phyloP scores from a whole-genome alignment of 2,329 filamentous ascomycete genomes.

The Pseudogymnoascus sp. region DNA sequence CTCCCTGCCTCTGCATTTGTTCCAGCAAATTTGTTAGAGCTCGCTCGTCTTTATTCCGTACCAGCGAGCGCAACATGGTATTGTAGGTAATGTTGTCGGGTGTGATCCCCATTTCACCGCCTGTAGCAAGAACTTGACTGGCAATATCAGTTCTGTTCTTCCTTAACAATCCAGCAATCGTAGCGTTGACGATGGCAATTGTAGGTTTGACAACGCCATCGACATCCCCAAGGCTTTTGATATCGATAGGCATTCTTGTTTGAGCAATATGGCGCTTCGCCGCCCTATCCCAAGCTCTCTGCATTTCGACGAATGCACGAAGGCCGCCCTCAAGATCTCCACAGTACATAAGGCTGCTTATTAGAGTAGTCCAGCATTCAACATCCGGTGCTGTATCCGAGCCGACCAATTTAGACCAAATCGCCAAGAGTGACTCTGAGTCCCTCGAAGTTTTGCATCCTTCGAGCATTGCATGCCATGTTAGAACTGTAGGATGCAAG shows the following conservation, averaged over 20 bases:
- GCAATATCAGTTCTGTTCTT: constrained; percentile 42
- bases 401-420: constrained; percentile 58
- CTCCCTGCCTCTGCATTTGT: constrained; percentile 48
- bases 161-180: constrained; percentile 54
- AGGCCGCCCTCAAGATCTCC: constrained; percentile 50
- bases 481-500: constrained; percentile 51
- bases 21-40: constrained; percentile 47
- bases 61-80: constrained; percentile 54
- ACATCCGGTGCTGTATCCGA: constrained; percentile 55
- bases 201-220: constrained; percentile 47
- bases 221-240: constrained; percentile 25
- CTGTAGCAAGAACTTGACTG: constrained; percentile 44
- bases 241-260: constrained; percentile 16
- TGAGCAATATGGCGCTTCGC: constrained; percentile 19
- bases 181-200: constrained; percentile 61
- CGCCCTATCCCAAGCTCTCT: constrained; percentile 43
- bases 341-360: constrained; percentile 56
- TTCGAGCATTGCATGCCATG: constrained; percentile 67
- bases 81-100: constrained; percentile 53
- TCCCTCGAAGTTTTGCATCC: constrained; percentile 59
- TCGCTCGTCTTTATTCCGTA: constrained; percentile 40
- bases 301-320: constrained; percentile 58
- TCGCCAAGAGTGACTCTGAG: constrained; percentile 48
- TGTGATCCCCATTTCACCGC: constrained; percentile 35
- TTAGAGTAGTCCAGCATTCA: constrained; percentile 61